Evolutionary conservation across 495 filamentous ascomycete species (phyloP).

Genomic region (Podospora conica): DNA sequence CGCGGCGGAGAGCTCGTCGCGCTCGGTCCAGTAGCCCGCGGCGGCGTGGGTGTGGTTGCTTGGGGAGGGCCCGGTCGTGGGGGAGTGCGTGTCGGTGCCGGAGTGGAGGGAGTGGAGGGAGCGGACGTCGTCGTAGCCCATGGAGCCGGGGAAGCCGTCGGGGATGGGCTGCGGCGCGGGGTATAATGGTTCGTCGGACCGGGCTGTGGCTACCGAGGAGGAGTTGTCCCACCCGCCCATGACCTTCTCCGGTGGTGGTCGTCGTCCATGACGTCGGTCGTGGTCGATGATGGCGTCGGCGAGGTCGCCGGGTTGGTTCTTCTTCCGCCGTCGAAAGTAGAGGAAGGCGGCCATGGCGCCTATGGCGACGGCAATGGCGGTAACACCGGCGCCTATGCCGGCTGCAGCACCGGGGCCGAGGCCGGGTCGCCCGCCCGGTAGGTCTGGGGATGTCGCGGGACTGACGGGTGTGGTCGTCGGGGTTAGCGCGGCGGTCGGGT

Average conservation of each 20-base stretch:
- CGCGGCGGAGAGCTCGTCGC: constrained; percentile 28
- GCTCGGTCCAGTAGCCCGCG: constrained; percentile 19
- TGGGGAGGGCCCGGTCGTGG: constrained; percentile 20
- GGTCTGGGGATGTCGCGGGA: constrained; percentile 1
- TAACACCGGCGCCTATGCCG: constrained; percentile 24
- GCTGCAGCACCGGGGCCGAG: constrained; percentile 24
- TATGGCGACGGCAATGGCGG: constrained; percentile 14
- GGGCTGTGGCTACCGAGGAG: constrained; percentile 19
- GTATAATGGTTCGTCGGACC: constrained; percentile 23
- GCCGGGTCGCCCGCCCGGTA: constrained; percentile 8
- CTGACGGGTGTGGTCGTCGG: not conserved
- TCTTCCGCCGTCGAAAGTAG: constrained; percentile 24
- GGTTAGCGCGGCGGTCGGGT: too few species aligned
- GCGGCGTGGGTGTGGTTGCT: constrained; percentile 9
- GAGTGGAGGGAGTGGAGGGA: constrained; percentile 20
- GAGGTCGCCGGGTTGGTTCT: constrained; percentile 11
- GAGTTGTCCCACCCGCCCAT: constrained; percentile 7
- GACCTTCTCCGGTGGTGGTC: constrained; percentile 16
- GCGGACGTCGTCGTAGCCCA: constrained; percentile 31
- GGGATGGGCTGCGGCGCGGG: constrained; percentile 26
- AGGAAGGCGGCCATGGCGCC: constrained; percentile 27
- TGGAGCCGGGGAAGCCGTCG: constrained; percentile 30
- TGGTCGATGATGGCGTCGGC: constrained; percentile 19
- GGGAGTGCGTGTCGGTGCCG: constrained; percentile 21
- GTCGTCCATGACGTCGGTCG: constrained; percentile 17